Conservation (phyloP, 805 yeast species). For the Hanseniaspora vineae region DNA sequence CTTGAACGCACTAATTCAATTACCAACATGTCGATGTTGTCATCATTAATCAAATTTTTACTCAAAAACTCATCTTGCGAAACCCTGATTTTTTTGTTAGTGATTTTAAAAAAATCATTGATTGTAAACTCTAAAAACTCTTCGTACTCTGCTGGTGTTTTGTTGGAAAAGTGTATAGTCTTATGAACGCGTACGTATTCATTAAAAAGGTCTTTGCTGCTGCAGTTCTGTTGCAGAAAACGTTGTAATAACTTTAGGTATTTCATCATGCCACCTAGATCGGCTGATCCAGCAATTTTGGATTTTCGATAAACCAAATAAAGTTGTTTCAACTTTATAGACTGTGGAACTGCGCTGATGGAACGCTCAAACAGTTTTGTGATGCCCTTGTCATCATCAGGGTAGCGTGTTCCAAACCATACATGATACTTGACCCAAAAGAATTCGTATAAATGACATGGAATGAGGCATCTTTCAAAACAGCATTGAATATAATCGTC, state of each 20-base stretch:
- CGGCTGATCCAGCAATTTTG: not conserved
- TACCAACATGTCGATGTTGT: conserved; percentile 28
- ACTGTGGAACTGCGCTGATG: not conserved
- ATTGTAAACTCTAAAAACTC: no score
- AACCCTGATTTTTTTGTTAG: no score
- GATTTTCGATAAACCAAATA: not conserved
- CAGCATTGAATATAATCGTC: conserved; percentile 29
- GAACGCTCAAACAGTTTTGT: not conserved
- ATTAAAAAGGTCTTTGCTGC: no score
- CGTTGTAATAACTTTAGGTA: no score
- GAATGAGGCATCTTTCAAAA: conserved; percentile 64
- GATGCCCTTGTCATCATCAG: not conserved
- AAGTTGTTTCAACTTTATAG: not conserved
- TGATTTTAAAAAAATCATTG: no score
- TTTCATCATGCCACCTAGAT: not conserved
- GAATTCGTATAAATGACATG: conserved; percentile 44
- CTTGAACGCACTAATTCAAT: conserved; percentile 23
- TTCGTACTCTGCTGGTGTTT: no score
- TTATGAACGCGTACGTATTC: no score
- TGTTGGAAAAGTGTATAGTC: no score
- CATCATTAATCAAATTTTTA: conserved; percentile 25
- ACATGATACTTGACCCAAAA: conserved; percentile 57
- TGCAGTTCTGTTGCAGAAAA: no score
- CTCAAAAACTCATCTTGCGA: no score
- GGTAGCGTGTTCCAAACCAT: not conserved